A percentile compares a stretch with the other conserved stretches of the same genome.
Evolutionary conservation across 768 basidiomycete species (phyloP).

Genomic region (Paxillus rubicundulus): DNA sequence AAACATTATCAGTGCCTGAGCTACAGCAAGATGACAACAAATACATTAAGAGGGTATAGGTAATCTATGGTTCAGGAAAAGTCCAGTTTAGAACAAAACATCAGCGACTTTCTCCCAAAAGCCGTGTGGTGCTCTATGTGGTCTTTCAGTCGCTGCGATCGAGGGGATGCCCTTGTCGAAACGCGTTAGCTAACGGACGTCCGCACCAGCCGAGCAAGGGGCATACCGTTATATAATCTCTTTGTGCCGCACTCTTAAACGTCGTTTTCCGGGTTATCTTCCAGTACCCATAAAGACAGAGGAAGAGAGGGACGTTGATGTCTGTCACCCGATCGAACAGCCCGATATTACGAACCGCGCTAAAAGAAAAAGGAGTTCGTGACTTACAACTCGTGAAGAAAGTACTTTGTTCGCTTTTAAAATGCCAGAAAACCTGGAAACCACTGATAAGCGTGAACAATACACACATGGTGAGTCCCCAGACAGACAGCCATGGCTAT

Average conservation of each 20-base stretch:
- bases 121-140: slow-evolving; percentile 48
- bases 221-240: slow-evolving; percentile 67
- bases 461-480: slow-evolving; percentile 61
- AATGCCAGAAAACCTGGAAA: slow-evolving; percentile 54
- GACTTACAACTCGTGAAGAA: slow-evolving; percentile 49
- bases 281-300: slow-evolving; percentile 22
- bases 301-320: slow-evolving; percentile 27
- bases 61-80: too few species aligned
- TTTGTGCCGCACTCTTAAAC: slow-evolving; percentile 56
- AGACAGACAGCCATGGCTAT: slow-evolving; percentile 60
- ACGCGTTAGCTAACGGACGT: neutral
- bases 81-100: slow-evolving; percentile 43
- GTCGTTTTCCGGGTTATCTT: slow-evolving; percentile 17
- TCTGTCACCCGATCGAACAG: slow-evolving; percentile 21
- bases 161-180: slow-evolving; percentile 56
- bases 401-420: slow-evolving; percentile 34
- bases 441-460: slow-evolving; percentile 60
- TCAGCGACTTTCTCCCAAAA: slow-evolving; percentile 49
- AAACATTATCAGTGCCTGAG: too few species aligned
- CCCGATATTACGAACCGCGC: slow-evolving; percentile 1
- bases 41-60: too few species aligned
- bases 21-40: too few species aligned
- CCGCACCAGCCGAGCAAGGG: slow-evolving; percentile 1
- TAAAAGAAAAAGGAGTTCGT: neutral
- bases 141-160: slow-evolving; percentile 62